Evolutionary conservation across 2,329 filamentous ascomycete species (phyloP), one percentile per base, ranked within the genome.

Genomic region (Tolypocladium ovalisporum): DNA sequence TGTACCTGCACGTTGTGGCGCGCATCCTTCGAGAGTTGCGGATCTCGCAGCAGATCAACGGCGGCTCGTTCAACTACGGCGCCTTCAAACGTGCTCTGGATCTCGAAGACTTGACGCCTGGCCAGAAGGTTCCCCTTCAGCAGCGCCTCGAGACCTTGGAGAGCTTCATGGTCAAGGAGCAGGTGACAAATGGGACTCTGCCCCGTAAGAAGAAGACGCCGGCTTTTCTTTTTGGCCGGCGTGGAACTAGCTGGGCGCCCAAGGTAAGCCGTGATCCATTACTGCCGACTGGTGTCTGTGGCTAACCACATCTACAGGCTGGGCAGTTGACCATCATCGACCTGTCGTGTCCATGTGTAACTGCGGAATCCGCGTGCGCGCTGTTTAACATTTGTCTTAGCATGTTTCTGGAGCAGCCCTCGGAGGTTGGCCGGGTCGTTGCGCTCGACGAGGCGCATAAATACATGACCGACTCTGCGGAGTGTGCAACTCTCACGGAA

Each of bases 401-500:
- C 2, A 71, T 89, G 0, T 90, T 89, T 64, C 69, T 89, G 0
- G 80, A 86, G 58, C 75, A 82, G 52, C 52, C 59, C 3, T 66
- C 58, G 53, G 65, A 42, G 9, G 10, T 77, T 0, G 83, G 86
- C 0, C 78, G 83, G 5, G 75, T 91, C 40, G 71, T 92, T 17
- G 87, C 86, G 0, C 73, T 92, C 0, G 88, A 93, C 60, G 88
- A 93, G 66, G 89, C 89, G 0, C 89, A 94, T 66, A 91, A 91
- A 71, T 90, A 85, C 66, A 84, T 90, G 79, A 80, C 77, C 15
- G 61, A 64, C 9, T 79, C 79, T 0, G 68, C 75, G 0, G 83
- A 85, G 44, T 80, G 81, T 1, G 67, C 72, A 2, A 73, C 73
- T 0, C 76, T 92, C 34, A 90, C 86, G 0, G 76, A 86, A 7